Percentiles rank a stretch among this genome's conserved stretches.
Evolutionary conservation across 2,329 filamentous ascomycete species (phyloP).

Genomic region (Pestalotiopsis sp.): DNA sequence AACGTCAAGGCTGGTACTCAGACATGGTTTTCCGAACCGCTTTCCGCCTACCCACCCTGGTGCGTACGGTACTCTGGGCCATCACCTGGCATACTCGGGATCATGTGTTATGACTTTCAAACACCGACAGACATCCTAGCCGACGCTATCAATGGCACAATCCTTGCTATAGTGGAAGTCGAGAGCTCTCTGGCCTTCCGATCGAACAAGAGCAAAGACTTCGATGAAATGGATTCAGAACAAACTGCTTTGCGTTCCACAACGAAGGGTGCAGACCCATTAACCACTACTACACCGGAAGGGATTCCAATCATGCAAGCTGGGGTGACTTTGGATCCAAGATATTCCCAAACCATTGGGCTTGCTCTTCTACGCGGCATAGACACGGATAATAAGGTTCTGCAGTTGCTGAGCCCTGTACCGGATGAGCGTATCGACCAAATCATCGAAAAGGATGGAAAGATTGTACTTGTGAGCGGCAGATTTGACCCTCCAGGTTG

Average conservation of each 20-base stretch:
- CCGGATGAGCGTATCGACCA: constrained; percentile 37
- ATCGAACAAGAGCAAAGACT: constrained; percentile 12
- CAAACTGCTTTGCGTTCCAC: constrained; percentile 14
- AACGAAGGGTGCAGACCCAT: constrained; percentile 16
- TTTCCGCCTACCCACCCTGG: constrained; percentile 61
- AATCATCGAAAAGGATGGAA: constrained; percentile 40
- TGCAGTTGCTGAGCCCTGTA: constrained; percentile 69
- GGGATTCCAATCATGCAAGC: constrained; percentile 64
- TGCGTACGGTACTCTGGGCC: constrained; percentile 58
- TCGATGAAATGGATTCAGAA: constrained; percentile 23
- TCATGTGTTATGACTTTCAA: constrained; percentile 68
- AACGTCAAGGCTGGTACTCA: constrained; percentile 22
- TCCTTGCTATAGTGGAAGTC: constrained; percentile 66
- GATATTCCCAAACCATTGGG: constrained; percentile 59
- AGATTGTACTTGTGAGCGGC: constrained; percentile 65
- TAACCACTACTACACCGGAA: constrained; percentile 46
- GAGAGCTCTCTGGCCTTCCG: constrained; percentile 54
- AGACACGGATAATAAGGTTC: constrained; percentile 48
- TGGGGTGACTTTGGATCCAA: constrained; percentile 59
- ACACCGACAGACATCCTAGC: constrained; percentile 57
- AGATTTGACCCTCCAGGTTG: constrained; percentile 69
- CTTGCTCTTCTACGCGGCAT: constrained; percentile 71
- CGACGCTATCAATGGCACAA: constrained; percentile 68
- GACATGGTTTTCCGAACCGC: constrained; percentile 53
- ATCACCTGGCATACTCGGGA: constrained; percentile 57